phyloP scores from a whole-genome alignment of 2,329 filamentous ascomycete genomes.

The Trichophyton simii region DNA sequence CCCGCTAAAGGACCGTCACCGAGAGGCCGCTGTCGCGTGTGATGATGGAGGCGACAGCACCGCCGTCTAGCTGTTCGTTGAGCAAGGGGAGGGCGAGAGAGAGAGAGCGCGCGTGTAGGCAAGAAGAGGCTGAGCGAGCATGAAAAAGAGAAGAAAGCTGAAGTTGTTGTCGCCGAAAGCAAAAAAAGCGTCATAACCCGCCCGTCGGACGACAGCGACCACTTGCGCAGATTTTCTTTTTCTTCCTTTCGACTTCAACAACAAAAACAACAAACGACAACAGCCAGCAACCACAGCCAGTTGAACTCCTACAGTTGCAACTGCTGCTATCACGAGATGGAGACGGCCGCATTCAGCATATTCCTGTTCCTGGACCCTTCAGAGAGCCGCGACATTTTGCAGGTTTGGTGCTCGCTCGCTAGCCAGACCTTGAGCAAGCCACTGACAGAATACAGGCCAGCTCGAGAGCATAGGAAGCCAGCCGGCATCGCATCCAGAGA shows the following conservation, averaged over 20 bases:
- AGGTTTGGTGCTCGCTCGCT: no score
- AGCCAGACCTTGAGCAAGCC: no score
- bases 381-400: no score
- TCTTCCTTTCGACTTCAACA: neutral
- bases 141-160: neutral
- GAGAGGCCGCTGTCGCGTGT: neutral
- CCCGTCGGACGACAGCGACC: neutral
- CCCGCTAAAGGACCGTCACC: neutral
- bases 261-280: neutral
- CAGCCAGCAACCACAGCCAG: no score
- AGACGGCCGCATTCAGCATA: no score
- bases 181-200: neutral
- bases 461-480: no score
- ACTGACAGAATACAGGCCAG: no score
- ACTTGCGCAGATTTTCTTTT: neutral
- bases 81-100: neutral
- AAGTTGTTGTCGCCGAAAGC: neutral
- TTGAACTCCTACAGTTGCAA: no score
- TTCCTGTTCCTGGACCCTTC: no score
- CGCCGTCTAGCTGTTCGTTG: neutral
- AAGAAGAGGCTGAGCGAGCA: neutral
- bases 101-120: neutral
- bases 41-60: neutral
- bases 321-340: no score
- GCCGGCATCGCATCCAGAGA: no score